Conservation (phyloP, 208 protist genomes). For the Acanthamoeba lugdunensis region DNA sequence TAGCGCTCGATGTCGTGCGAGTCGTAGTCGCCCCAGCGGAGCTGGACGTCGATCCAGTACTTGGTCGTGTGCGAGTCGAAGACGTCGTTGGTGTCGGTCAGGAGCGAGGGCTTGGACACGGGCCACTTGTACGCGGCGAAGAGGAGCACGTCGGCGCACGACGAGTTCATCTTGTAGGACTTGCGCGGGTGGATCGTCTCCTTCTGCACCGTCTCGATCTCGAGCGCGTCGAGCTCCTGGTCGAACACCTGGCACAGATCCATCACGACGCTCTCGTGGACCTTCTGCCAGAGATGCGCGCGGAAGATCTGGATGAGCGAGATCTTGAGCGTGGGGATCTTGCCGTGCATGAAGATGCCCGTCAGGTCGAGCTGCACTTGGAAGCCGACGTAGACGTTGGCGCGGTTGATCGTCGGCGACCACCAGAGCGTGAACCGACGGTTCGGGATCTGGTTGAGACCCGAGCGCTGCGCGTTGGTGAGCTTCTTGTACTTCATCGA, state of each 20-base stretch:
- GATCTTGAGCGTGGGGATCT: constrained; percentile 99
- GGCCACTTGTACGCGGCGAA: constrained; percentile 94
- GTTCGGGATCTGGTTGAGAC: constrained; percentile 99
- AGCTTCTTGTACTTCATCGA: constrained; percentile 99
- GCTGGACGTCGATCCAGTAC: constrained; percentile 99
- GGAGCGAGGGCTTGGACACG: constrained; percentile 94
- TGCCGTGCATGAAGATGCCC: constrained; percentile 99
- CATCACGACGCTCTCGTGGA: constrained; percentile 98
- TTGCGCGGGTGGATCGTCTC: constrained; percentile 97
- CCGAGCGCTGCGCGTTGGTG: constrained; percentile 99
- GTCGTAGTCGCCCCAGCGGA: constrained; percentile 94
- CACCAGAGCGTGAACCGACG: constrained; percentile 99
- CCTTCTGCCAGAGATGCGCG: constrained; percentile 99
- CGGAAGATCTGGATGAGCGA: constrained; percentile 99
- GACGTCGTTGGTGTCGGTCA: constrained; percentile 92
- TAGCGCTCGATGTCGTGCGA: constrained; percentile 99
- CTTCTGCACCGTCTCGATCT: constrained; percentile 98
- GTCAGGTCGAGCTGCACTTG: constrained; percentile 99
- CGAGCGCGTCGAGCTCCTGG: constrained; percentile 95
- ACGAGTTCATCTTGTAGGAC: constrained; percentile 98
- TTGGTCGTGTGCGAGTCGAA: constrained; percentile 94
- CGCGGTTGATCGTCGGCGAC: constrained; percentile 99
- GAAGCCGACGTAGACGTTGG: constrained; percentile 99
- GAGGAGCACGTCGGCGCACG: constrained; percentile 95
- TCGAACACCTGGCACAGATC: constrained; percentile 97